These are phyloP conservation scores for Chalciporus piperatus DNA, from an alignment of 768 basidiomycete genomes.

Conservation along the genomic window DNA sequence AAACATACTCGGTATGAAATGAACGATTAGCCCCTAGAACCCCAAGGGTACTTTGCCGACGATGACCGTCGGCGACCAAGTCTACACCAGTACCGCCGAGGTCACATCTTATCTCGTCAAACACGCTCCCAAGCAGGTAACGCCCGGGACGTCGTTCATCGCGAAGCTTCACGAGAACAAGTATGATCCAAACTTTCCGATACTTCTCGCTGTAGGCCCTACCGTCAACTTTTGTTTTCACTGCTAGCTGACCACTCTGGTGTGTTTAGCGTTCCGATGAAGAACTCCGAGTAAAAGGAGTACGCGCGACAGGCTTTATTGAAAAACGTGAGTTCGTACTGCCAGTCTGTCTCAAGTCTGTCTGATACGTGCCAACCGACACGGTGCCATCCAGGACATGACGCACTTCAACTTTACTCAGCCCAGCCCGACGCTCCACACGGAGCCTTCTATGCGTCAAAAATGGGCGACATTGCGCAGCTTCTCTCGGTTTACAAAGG, in stretches of 20 bases:
- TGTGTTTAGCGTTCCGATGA: constrained; percentile 41
- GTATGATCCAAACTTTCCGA: constrained; percentile 53
- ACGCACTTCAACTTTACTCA: constrained; percentile 37
- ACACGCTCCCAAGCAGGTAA: constrained; percentile 36
- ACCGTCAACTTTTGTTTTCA: background rate
- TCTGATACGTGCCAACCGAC: background rate
- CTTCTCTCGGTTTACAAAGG: constrained; percentile 43
- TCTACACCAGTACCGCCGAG: constrained; percentile 39
- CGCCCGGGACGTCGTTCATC: constrained; percentile 36
- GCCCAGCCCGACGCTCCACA: constrained; percentile 32
- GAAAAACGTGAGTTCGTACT: constrained; percentile 38
- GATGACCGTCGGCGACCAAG: constrained; percentile 33
- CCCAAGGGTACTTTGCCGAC: constrained; percentile 44
- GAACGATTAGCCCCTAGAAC: constrained; percentile 33
- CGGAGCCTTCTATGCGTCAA: constrained; percentile 44
- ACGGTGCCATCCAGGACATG: constrained; percentile 36
- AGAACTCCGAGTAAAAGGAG: constrained; percentile 40
- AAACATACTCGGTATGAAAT: background rate
- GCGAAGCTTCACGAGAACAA: constrained; percentile 42
- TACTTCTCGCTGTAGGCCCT: constrained; percentile 37
- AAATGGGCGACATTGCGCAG: constrained; percentile 38
- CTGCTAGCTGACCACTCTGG: background rate
- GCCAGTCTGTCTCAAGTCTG: background rate
- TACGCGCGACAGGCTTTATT: constrained; percentile 33
- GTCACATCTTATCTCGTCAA: constrained; percentile 42